Base-by-base conservation (phyloP, 2,329 filamentous ascomycete genomes). In the Diaporthe ampelina region DNA sequence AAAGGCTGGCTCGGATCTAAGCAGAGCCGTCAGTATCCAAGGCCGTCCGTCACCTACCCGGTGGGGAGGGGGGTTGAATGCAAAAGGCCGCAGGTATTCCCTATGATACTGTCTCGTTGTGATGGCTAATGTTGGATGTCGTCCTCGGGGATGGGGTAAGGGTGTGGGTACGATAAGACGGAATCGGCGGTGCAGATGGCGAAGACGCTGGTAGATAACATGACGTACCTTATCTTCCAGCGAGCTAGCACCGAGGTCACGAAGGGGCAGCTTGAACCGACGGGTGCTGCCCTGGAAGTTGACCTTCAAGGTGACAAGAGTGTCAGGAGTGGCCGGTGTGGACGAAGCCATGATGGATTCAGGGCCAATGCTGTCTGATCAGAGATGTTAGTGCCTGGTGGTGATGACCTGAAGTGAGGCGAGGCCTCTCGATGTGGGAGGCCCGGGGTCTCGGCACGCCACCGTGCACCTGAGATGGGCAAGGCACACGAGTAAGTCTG, bases 251-350 rank as follows among this genome's bases (percentile, higher is more conserved):
- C 91, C 91, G 73, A 98, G 92, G 78, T 98, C 96, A 82, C 92
- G 92, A 81, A 98, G 90, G 73, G 95, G 93, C 77, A 98, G 89
- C 89, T 97, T 98, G 87, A 97, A 94, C 79, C 95, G 94, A 80
- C 94, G 92, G 80, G 92, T 93, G 80, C 85, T 87, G 75, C 94
- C 94, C 81, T 95, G 91, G 81, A 93, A 91, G 80, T 91, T 90
- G 81, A 97, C 89, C 88, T 98, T 98, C 86, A 98, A 87, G 78
- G 93, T 95, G 84, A 98, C 94, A 77, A 91, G 86, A 70, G 94
- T 95, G 76, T 95, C 93, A 73, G 91, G 89, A 70, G 81, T 78
- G 58, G 81, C 77, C 59, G 81, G 59, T 21, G 76, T 78, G 76
- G 82, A 77, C 73, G 84, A 82, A 74, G 84, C 83, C 83, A 84